A percentile compares a stretch with the other conserved stretches of the same genome.
Conservation (phyloP, 1,139 yeast genomes). For the Pichia sp. region DNA sequence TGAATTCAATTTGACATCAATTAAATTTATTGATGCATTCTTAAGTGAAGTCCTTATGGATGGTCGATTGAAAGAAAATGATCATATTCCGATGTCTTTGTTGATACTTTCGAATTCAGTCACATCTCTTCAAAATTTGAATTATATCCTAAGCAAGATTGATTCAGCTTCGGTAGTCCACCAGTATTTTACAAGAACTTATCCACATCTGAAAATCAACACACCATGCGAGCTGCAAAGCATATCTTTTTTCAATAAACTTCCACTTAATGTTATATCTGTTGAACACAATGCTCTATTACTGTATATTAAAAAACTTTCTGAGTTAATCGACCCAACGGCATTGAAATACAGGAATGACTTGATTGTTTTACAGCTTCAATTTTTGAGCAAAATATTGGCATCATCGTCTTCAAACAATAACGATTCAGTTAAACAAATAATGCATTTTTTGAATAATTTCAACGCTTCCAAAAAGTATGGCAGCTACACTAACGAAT, state of each 20-base stretch:
- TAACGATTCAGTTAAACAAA: too few species aligned
- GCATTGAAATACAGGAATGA: too few species aligned
- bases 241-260: conserved; percentile 9
- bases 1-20: conserved; percentile 2
- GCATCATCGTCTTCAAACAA: too few species aligned
- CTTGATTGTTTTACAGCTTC: too few species aligned
- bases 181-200: conserved; percentile 7
- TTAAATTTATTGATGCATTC: conserved; percentile 1
- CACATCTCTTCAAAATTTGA: conserved; percentile 1
- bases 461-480: conserved; percentile 3
- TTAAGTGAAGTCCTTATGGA: background rate
- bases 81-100: conserved; percentile 4
- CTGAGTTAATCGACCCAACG: too few species aligned
- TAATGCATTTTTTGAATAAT: background rate
- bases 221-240: conserved; percentile 14
- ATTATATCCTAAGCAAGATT: background rate
- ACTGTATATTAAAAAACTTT: too few species aligned
- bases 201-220: conserved; percentile 4
- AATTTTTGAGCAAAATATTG: too few species aligned
- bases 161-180: background rate
- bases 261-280: conserved; percentile 1
- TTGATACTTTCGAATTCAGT: conserved; percentile 11
- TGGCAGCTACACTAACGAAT: conserved; percentile 1
- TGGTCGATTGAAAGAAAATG: background rate
- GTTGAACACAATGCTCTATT: too few species aligned